Conservation (phyloP, 352 stramenopile genomes). For the Aphanomyces euteiches region DNA sequence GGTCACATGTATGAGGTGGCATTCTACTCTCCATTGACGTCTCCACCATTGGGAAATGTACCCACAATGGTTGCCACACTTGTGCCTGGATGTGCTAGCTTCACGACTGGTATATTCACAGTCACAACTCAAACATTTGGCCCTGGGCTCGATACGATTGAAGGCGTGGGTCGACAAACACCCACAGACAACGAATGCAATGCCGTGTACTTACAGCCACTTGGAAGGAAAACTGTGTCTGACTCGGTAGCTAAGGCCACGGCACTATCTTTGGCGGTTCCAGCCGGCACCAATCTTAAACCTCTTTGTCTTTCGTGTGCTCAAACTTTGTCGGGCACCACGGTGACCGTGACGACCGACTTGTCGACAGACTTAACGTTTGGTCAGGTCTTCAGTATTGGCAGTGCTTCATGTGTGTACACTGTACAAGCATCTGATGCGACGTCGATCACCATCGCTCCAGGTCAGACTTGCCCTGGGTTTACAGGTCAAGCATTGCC, state of each 20-base stretch:
- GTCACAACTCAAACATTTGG: slow-evolving; percentile 48
- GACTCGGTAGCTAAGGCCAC: slow-evolving; percentile 37
- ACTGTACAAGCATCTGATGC: neutral
- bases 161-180: slow-evolving; percentile 29
- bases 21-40: slow-evolving; percentile 49
- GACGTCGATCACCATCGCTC: slow-evolving; percentile 12
- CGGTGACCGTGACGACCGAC: slow-evolving; percentile 45
- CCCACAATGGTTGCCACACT: slow-evolving; percentile 37
- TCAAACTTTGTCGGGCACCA: slow-evolving; percentile 45
- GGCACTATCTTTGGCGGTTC: slow-evolving; percentile 50
- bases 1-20: slow-evolving; percentile 59
- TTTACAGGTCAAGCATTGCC: slow-evolving; percentile 29
- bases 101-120: slow-evolving; percentile 32
- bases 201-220: slow-evolving; percentile 34
- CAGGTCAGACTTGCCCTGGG: neutral
- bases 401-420: slow-evolving; percentile 19
- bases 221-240: slow-evolving; percentile 36
- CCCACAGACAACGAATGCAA: slow-evolving; percentile 54
- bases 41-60: slow-evolving; percentile 40
- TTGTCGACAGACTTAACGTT: slow-evolving; percentile 31
- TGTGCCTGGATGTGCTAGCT: slow-evolving; percentile 38
- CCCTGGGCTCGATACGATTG: slow-evolving; percentile 48
- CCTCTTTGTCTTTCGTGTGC: slow-evolving; percentile 54
- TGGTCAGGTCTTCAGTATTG: slow-evolving; percentile 45
- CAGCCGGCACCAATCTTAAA: slow-evolving; percentile 39